Percentiles rank a stretch among this genome's conserved stretches.
Evolutionary conservation across 106 monocot genomes (phyloP).

Genomic region (Narthecium ossifragum): DNA sequence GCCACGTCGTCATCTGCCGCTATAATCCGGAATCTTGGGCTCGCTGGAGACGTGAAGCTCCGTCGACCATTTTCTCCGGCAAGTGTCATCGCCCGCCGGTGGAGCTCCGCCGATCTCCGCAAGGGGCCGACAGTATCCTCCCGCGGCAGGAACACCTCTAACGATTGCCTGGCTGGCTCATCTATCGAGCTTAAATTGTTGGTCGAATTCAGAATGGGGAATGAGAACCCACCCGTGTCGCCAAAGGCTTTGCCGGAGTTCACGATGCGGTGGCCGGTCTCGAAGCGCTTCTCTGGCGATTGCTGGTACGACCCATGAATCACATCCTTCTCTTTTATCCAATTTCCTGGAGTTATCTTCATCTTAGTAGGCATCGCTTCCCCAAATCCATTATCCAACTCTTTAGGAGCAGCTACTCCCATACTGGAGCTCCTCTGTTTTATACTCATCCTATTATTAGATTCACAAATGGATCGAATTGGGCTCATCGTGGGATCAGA

Average conservation of each 20-base stretch:
- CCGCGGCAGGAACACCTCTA: slow-evolving; percentile 6
- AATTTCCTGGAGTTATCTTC: no score
- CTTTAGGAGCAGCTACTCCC: no score
- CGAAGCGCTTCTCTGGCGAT: no score
- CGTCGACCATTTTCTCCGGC: no score
- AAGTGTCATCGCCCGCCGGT: not conserved
- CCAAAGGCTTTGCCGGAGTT: no score
- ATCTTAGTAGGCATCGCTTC: no score
- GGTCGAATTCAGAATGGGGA: not conserved
- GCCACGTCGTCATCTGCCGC: slow-evolving; percentile 1
- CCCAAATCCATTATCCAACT: not conserved
- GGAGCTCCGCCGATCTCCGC: not conserved
- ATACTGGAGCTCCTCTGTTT: not conserved
- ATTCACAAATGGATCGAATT: not conserved
- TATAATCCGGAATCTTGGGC: not conserved
- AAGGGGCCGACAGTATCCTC: not conserved
- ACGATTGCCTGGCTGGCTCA: slow-evolving; percentile 6
- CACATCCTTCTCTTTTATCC: no score
- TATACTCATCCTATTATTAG: not conserved
- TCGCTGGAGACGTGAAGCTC: slow-evolving; percentile 1
- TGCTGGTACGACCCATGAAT: no score
- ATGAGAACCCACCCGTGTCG: not conserved
- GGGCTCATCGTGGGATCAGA: not conserved
- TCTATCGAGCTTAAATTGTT: not conserved
- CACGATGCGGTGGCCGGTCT: no score